A percentile compares a stretch with the other conserved stretches of the same genome.
These are phyloP conservation scores for Hemisphaericaspora lyxosophila DNA, from an alignment of 1,139 yeast species.

Conservation along the genomic window DNA sequence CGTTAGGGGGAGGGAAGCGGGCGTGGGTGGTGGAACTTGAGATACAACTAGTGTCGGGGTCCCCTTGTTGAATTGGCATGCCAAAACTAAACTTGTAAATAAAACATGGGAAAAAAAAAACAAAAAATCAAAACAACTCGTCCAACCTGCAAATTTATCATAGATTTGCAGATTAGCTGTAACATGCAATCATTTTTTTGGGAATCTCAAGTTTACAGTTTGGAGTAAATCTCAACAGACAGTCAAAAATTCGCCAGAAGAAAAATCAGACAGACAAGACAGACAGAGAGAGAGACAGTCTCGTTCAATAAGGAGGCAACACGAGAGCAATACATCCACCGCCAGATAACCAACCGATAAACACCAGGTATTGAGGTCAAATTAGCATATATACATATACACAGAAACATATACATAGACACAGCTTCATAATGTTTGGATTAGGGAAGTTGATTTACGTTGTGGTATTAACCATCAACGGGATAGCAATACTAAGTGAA, in stretches of 20 bases:
- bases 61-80: too few relatives aligned
- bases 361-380: neutral
- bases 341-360: neutral
- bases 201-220: neutral
- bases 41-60: too few relatives aligned
- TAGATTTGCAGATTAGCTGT: neutral
- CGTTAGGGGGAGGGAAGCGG: too few relatives aligned
- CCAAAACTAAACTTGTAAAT: too few relatives aligned
- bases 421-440: slow-evolving; percentile 37
- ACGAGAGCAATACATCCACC: neutral
- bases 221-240: too few relatives aligned
- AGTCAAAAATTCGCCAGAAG: too few relatives aligned
- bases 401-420: neutral
- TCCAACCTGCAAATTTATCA: neutral
- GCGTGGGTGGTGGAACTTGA: too few relatives aligned
- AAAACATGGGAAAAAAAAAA: slow-evolving; percentile 1
- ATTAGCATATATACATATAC: too few relatives aligned
- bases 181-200: too few relatives aligned
- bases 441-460: slow-evolving; percentile 46
- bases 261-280: neutral
- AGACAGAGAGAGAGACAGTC: too few relatives aligned
- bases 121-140: slow-evolving; percentile 2
- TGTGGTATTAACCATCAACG: slow-evolving; percentile 40
- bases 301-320: too few relatives aligned
- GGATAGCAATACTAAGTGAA: slow-evolving; percentile 49